phyloP scores from a whole-genome alignment of 108 stramenopile species.

The Cyclotella choctawhatcheeana region DNA sequence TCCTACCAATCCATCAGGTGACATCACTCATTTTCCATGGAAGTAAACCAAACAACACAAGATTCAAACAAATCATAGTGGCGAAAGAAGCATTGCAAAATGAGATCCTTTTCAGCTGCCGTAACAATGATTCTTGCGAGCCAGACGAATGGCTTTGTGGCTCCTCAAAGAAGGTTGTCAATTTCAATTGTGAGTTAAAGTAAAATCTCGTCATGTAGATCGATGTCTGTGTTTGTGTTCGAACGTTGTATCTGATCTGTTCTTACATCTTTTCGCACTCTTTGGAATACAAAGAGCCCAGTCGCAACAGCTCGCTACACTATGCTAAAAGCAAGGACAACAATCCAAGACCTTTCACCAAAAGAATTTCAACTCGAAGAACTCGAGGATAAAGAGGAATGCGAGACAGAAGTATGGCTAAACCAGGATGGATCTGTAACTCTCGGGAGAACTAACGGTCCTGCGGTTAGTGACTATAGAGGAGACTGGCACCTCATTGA shows the following conservation, averaged over 20 bases:
- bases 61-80: too few relatives aligned
- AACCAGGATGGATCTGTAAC: constrained; percentile 45
- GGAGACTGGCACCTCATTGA: constrained; percentile 49
- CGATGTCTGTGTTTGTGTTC: too few relatives aligned
- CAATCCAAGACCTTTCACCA: constrained; percentile 19
- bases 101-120: not conserved
- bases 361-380: constrained; percentile 60
- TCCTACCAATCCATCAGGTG: too few relatives aligned
- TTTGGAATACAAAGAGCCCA: not conserved
- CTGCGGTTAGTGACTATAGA: constrained; percentile 9
- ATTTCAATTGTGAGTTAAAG: not conserved
- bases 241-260: too few relatives aligned
- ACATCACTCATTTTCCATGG: too few relatives aligned
- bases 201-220: too few relatives aligned
- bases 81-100: not conserved
- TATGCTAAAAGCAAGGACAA: not conserved
- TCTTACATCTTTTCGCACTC: not conserved
- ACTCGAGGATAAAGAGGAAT: constrained; percentile 51
- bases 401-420: constrained; percentile 46
- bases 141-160: not conserved
- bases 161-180: not conserved
- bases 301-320: not conserved
- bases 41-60: too few relatives aligned
- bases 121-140: not conserved
- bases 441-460: constrained; percentile 45